Evolutionary conservation across 345 rosid genomes (phyloP), one percentile per base, ranked within the genome.

Genomic region (Abelmoschus esculentus): DNA sequence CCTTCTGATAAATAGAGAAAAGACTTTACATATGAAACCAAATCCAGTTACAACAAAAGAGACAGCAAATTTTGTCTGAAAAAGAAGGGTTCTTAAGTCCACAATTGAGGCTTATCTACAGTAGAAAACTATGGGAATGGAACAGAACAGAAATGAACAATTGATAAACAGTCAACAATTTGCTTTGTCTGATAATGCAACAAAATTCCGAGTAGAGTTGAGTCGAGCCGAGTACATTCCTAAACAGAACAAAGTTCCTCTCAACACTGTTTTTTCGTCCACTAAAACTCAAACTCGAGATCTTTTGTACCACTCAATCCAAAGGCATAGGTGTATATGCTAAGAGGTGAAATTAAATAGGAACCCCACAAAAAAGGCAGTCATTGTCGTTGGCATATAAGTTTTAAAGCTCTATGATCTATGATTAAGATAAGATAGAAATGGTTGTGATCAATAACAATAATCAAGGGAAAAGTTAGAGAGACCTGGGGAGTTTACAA

Each of bases 401-500:
- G 15, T 53, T 36, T 29, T 18, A 29, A 61, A 49, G 53, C 46
- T 71, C 40, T 47, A 67, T 22, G 26, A 1, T 0, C 26, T 22
- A 22, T 40, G 53, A 26, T 74, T 54, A 68, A 47, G 42, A 46
- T 8, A 53, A 18, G 52, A 47, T 17, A 38, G 42, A 38, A 38
- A 38, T 38, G 42, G 42, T 38, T 38, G 7, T 38, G 1, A 38
- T 38, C 42, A 38, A 38, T 38, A 38, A 38, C 42, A 38, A 38
- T 38, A 32, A 32, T 32, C 36, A 32, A 32, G 49, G 13, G 34
- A 9, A 46, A 46, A 3, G 63, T 58, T 13, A 28, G 53, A 28
- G 53, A 3, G 34, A 93, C 99, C 97, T 91, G 77, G 97, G 97
- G 81, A 91, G 83, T 76, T 88, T 73, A 75, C 99, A 95, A 15